A percentile compares a stretch with the other conserved stretches of the same genome.
phyloP scores from a whole-genome alignment of 257 asterid species.

The Handroanthus guayacan region DNA sequence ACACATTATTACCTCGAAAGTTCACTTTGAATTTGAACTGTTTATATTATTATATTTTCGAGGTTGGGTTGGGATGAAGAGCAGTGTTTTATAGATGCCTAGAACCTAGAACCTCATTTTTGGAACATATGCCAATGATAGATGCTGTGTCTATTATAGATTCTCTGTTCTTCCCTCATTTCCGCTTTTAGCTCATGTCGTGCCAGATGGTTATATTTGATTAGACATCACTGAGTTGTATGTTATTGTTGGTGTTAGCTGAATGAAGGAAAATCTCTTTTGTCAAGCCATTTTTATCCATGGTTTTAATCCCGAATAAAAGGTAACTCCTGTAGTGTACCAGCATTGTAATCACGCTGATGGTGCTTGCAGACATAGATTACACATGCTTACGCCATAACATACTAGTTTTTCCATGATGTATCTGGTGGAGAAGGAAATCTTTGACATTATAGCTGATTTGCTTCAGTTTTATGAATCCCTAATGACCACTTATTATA shows the following conservation, averaged over 20 bases:
- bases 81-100: not conserved
- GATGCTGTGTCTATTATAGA: not conserved
- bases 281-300: not conserved
- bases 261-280: not conserved
- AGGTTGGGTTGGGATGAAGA: constrained; percentile 12
- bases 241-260: not conserved
- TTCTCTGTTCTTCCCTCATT: not conserved
- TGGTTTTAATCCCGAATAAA: not conserved
- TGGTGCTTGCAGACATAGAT: not conserved
- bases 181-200: not conserved
- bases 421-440: constrained; percentile 1
- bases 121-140: not conserved
- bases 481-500: not conserved
- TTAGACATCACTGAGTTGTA: not conserved
- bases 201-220: not conserved
- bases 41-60: not conserved
- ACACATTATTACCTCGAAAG: not conserved
- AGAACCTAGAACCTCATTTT: not conserved
- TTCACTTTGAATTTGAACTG: not conserved
- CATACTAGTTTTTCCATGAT: not conserved
- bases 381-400: not conserved
- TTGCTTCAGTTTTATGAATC: constrained; percentile 8
- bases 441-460: not conserved
- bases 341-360: not conserved
- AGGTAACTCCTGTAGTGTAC: not conserved